Evolutionary conservation across 176 grass and related monocot genomes (phyloP).

Genomic region (Chrysopogon serrulatus): DNA sequence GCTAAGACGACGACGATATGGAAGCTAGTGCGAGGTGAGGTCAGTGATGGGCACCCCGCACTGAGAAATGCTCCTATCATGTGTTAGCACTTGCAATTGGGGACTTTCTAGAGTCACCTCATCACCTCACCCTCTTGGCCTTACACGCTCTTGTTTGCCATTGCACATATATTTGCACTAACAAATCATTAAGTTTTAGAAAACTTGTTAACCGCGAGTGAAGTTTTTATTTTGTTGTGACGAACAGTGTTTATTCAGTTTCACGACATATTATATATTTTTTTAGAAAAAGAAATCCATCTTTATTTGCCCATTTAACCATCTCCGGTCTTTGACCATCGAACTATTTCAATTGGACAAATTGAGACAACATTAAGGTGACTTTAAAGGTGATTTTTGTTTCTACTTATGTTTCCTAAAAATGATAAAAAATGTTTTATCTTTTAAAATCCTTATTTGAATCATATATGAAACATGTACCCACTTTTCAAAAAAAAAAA

Average conservation of each 20-base stretch:
- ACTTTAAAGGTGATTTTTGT: neutral
- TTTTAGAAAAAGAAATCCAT: no score
- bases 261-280: neutral
- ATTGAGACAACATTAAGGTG: no score
- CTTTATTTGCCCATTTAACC: no score
- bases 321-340: no score
- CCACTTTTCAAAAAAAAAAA: neutral
- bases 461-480: neutral
- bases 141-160: neutral
- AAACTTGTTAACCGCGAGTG: neutral
- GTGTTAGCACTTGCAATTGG: constrained; percentile 10
- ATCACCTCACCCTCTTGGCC: neutral
- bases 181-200: neutral
- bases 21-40: constrained; percentile 27
- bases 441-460: neutral
- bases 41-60: constrained; percentile 21
- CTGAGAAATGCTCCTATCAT: constrained; percentile 16
- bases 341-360: no score
- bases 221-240: neutral
- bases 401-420: neutral
- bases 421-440: neutral
- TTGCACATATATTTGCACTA: neutral
- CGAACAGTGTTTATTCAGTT: neutral
- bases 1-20: neutral
- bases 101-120: constrained; percentile 7